These are phyloP conservation scores for Leptographium wingfieldii DNA, from an alignment of 2,329 filamentous ascomycete species.

Conservation along the genomic window DNA sequence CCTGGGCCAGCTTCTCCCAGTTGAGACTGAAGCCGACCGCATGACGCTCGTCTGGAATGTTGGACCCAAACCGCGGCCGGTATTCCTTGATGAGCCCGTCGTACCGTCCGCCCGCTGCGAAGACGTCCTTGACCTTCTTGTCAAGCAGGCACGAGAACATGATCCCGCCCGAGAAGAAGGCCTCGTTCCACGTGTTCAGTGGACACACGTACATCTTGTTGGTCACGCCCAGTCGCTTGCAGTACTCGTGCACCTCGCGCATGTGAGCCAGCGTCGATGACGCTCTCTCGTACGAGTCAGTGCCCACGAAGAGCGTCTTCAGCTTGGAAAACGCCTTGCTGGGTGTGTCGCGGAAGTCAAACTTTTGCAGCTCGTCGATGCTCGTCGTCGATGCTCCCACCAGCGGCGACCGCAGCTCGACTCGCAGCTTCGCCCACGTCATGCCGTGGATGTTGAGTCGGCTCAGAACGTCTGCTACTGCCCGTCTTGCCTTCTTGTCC, in stretches of 20 bases:
- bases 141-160: conserved; percentile 89
- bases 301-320: conserved; percentile 48
- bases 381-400: conserved; percentile 80
- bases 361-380: conserved; percentile 77
- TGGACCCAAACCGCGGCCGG: conserved; percentile 51
- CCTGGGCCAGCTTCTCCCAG: conserved; percentile 68
- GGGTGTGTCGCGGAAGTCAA: conserved; percentile 66
- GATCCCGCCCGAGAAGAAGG: conserved; percentile 75
- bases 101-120: conserved; percentile 88
- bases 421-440: conserved; percentile 73
- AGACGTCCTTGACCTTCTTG: conserved; percentile 68
- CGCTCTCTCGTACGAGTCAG: conserved; percentile 59
- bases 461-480: conserved; percentile 72
- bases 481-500: conserved; percentile 50
- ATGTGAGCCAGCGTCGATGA: conserved; percentile 69
- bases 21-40: conserved; percentile 88
- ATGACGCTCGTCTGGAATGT: conserved; percentile 51
- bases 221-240: conserved; percentile 60
- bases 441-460: conserved; percentile 72
- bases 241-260: conserved; percentile 63
- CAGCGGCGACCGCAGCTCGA: conserved; percentile 66
- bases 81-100: conserved; percentile 81
- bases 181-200: conserved; percentile 78
- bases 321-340: conserved; percentile 45
- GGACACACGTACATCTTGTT: conserved; percentile 77